Evolutionary conservation across 2,329 filamentous ascomycete species (phyloP).

Genomic region (Colletotrichum cordylinicola): DNA sequence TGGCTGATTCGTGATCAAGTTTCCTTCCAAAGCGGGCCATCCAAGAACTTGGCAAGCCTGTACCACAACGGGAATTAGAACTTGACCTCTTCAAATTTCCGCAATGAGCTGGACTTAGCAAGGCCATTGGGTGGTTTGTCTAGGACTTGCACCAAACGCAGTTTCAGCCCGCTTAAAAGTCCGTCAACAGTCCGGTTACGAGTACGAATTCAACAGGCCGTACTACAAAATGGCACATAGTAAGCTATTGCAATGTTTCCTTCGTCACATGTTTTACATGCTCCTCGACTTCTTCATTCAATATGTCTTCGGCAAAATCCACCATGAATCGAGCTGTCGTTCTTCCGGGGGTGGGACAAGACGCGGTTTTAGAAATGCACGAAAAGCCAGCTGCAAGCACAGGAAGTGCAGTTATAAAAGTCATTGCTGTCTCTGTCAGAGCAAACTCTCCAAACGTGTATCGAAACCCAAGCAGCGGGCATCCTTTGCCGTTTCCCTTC

Average conservation of each 20-base stretch:
- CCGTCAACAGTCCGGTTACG: neutral
- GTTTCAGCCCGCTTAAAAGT: neutral
- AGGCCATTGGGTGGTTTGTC: neutral
- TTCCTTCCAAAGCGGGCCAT: neutral
- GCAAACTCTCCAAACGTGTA: neutral
- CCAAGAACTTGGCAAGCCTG: neutral
- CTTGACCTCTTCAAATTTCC: neutral
- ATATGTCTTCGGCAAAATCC: neutral
- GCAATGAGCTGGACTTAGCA: neutral
- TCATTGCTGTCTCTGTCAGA: neutral
- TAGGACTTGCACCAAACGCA: neutral
- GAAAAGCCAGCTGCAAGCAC: neutral
- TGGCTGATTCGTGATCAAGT: neutral
- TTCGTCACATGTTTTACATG: neutral
- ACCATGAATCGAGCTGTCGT: neutral
- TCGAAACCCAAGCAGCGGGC: neutral
- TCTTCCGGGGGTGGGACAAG: neutral
- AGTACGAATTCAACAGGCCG: neutral
- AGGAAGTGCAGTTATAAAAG: neutral
- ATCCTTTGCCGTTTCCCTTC: slow-evolving; percentile 31
- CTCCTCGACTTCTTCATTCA: neutral
- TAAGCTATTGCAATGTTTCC: neutral
- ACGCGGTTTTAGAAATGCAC: neutral
- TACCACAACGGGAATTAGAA: neutral
- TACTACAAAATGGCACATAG: neutral